Conservation (phyloP, 495 filamentous ascomycete species). For the Trichoderma orchidacearum region DNA sequence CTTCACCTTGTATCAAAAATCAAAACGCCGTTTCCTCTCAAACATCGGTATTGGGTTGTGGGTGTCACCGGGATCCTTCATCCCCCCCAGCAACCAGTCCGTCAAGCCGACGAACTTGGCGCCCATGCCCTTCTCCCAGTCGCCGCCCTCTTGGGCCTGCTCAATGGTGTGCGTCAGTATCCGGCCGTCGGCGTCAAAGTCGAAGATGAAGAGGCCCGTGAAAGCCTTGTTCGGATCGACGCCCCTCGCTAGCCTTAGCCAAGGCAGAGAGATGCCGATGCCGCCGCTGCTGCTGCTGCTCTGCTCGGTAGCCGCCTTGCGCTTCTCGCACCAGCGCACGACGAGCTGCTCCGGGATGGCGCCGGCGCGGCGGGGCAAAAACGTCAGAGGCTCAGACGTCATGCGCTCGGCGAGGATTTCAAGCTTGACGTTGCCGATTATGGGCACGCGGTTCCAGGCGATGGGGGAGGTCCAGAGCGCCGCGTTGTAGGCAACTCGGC, state of each 20-base stretch:
- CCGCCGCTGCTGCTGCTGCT: constrained; percentile 9
- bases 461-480: constrained; percentile 91
- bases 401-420: constrained; percentile 82
- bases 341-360: constrained; percentile 62
- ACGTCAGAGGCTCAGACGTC: constrained; percentile 34
- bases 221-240: constrained; percentile 42
- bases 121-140: constrained; percentile 44
- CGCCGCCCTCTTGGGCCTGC: constrained; percentile 67
- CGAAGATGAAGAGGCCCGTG: constrained; percentile 81
- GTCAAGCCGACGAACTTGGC: constrained; percentile 71
- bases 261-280: constrained; percentile 4
- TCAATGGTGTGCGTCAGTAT: constrained; percentile 85
- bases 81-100: constrained; percentile 72
- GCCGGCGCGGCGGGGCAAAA: constrained; percentile 17
- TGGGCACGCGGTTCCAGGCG: constrained; percentile 84
- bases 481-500: constrained; percentile 78
- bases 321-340: constrained; percentile 63
- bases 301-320: constrained; percentile 17
- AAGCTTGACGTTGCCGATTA: constrained; percentile 77
- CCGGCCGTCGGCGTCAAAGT: constrained; percentile 82
- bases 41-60: constrained; percentile 20
- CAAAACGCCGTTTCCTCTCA: constrained; percentile 8
- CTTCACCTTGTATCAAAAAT: neutral
- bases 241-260: neutral
- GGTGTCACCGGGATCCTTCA: constrained; percentile 15